A percentile compares a stretch with the other conserved stretches of the same genome.
phyloP scores from a whole-genome alignment of 2,329 filamentous ascomycete genomes.

The Colletotrichum gloeosporioides region DNA sequence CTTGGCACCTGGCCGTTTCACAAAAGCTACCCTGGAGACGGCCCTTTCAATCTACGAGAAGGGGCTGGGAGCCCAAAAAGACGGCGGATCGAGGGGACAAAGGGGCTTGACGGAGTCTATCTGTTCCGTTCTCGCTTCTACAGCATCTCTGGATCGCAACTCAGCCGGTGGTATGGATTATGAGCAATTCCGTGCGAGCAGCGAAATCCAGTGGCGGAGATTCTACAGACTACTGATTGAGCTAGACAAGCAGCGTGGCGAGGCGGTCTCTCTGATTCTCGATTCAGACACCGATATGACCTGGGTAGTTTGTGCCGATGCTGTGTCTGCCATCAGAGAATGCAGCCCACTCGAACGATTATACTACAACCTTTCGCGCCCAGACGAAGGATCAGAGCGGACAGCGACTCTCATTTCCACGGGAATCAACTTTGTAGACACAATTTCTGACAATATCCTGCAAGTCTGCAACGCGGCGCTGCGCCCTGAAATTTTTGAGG shows the following conservation, averaged over 20 bases:
- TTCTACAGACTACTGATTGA: constrained; percentile 88
- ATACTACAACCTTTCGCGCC: constrained; percentile 66
- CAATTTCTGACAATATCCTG: constrained; percentile 72
- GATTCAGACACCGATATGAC: constrained; percentile 75
- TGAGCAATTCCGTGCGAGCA: constrained; percentile 73
- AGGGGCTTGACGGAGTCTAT: constrained; percentile 77
- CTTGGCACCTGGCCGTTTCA: constrained; percentile 83
- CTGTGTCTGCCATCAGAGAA: constrained; percentile 77
- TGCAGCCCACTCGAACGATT: constrained; percentile 81
- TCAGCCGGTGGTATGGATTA: constrained; percentile 74
- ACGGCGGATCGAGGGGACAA: constrained; percentile 45
- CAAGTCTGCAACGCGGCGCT: constrained; percentile 72
- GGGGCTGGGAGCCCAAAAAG: constrained; percentile 52
- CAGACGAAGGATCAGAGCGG: constrained; percentile 58
- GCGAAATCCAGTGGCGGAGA: constrained; percentile 85
- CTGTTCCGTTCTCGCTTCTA: constrained; percentile 72
- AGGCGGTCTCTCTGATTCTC: constrained; percentile 78
- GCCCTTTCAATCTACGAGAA: constrained; percentile 83
- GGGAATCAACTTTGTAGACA: constrained; percentile 72
- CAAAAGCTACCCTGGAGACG: constrained; percentile 79
- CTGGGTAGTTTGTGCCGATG: constrained; percentile 86
- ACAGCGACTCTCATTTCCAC: constrained; percentile 71
- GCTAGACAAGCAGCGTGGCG: constrained; percentile 83
- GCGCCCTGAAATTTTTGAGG: constrained; percentile 75
- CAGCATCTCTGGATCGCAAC: constrained; percentile 67